Evolutionary conservation across 2,329 filamentous ascomycete genomes (phyloP).

Genomic region (Venturia pyrina): DNA sequence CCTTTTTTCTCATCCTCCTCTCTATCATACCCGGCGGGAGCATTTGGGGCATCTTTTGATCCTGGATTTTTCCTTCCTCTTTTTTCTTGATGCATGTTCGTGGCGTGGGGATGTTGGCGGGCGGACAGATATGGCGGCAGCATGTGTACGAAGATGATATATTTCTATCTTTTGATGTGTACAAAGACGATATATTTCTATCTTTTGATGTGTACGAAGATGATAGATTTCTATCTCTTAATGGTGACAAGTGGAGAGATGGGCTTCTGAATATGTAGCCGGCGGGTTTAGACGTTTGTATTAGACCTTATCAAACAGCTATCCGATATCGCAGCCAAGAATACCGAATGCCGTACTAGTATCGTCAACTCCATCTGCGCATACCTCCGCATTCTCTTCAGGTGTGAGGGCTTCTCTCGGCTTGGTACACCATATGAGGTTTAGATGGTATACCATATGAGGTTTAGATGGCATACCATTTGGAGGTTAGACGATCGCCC

Average conservation of each 20-base stretch:
- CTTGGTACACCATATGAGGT: background rate
- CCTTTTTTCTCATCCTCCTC: background rate
- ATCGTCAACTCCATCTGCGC: background rate
- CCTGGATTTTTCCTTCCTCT: background rate
- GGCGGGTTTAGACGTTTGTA: too few relatives aligned
- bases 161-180: background rate
- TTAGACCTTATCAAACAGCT: background rate
- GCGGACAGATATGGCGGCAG: background rate
- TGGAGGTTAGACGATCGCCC: too few relatives aligned
- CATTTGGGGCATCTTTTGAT: background rate
- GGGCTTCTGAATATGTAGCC: too few relatives aligned
- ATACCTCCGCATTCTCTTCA: background rate
- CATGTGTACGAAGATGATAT: background rate
- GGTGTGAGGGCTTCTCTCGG: background rate
- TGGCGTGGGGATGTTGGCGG: background rate
- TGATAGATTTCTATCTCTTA: too few relatives aligned
- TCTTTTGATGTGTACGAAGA: background rate
- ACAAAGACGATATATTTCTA: background rate
- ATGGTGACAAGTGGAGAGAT: too few relatives aligned
- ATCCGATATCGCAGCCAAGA: background rate
- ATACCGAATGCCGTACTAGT: background rate
- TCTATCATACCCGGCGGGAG: background rate
- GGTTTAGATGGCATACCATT: too few relatives aligned
- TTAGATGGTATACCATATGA: background rate
- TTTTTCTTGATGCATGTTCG: background rate